Conservation (phyloP, 2,329 filamentous ascomycete genomes). For the Pseudogymnoascus sp. region DNA sequence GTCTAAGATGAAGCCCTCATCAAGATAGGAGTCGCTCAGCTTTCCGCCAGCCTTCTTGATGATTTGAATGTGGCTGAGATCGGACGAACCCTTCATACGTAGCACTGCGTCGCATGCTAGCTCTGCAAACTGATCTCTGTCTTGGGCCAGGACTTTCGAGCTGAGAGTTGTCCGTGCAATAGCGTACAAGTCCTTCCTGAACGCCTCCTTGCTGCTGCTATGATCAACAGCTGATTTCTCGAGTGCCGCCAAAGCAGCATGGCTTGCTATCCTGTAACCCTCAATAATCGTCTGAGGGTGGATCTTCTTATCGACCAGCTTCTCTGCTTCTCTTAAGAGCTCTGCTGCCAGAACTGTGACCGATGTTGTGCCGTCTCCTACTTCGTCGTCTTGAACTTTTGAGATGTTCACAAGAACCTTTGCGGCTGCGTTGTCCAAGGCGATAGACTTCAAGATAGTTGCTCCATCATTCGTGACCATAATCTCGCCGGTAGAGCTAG, state of each 20-base stretch:
- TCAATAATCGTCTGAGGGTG: constrained; percentile 99
- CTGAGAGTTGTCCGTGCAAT: constrained; percentile 94
- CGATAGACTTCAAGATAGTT: constrained; percentile 96
- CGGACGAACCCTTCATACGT: constrained; percentile 79
- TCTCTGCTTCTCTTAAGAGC: constrained; percentile 90
- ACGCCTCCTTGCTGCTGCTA: constrained; percentile 73
- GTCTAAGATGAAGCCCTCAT: constrained; percentile 96
- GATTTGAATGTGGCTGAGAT: constrained; percentile 96
- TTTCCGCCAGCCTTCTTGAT: constrained; percentile 99
- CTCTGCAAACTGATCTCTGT: constrained; percentile 83
- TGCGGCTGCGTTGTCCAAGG: constrained; percentile 93
- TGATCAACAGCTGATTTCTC: constrained; percentile 83
- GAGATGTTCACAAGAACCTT: constrained; percentile 99
- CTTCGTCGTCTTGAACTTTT: constrained; percentile 98
- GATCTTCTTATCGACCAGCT: constrained; percentile 95
- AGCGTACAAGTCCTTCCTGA: constrained; percentile 80
- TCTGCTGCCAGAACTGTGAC: constrained; percentile 93
- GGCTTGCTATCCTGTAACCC: constrained; percentile 93
- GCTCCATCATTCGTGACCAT: constrained; percentile 99
- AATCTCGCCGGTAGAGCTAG: constrained; percentile 87
- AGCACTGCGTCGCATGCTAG: constrained; percentile 88
- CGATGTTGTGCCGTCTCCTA: constrained; percentile 97
- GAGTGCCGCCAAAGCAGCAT: constrained; percentile 76
- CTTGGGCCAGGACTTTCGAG: constrained; percentile 93
- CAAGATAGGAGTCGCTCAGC: constrained; percentile 93